Base-by-base conservation (phyloP, 2,329 filamentous ascomycete species). In the Colletotrichum horii region DNA sequence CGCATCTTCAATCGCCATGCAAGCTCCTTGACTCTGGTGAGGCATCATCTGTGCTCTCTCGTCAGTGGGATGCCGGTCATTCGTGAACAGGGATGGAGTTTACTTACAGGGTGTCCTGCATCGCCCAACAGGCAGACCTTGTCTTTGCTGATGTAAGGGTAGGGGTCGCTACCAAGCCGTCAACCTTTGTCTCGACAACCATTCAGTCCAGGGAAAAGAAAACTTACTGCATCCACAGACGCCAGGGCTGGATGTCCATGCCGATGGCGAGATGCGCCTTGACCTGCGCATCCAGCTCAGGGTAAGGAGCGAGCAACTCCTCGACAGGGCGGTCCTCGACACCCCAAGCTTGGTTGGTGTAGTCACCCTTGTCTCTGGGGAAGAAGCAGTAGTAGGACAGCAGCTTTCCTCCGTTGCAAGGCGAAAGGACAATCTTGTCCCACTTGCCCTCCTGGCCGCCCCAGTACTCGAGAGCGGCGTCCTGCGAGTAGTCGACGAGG, bases 301-400 rank as follows among this genome's bases (percentile, higher is more conserved):
- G 91, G 75, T 91, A 94, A 0, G 91, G 91, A 0, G 86, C 87
- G 7, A 94, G 85, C 0, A 94, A 84, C 77, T 93, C 91, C 71
- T 92, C 90, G 1, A 91, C 85, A 0, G 90, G 87, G 3, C 83
- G 80, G 8, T 86, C 87, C 30, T 89, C 88, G 1, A 85, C 85
- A 0, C 88, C 90, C 92, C 92, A 94, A 12, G 86, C 87, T 69
- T 94, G 91, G 58, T 84, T 89, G 4, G 87, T 86, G 80, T 91
- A 94, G 80, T 94, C 91, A 8, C 91, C 90, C 75, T 88, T 86
- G 8, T 88, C 87, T 2, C 90, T 87, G 0, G 92, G 89, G 83
- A 93, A 94, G 86, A 94, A 94, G 83, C 92, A 93, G 83, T 94
- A 94, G 84, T 93, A 94, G 0, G 91, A 93, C 4, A 94, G 86